A percentile compares a stretch with the other conserved stretches of the same genome.
These are phyloP conservation scores for Euclidium syriacum DNA, from an alignment of 345 rosid genomes.

Conservation along the genomic window DNA sequence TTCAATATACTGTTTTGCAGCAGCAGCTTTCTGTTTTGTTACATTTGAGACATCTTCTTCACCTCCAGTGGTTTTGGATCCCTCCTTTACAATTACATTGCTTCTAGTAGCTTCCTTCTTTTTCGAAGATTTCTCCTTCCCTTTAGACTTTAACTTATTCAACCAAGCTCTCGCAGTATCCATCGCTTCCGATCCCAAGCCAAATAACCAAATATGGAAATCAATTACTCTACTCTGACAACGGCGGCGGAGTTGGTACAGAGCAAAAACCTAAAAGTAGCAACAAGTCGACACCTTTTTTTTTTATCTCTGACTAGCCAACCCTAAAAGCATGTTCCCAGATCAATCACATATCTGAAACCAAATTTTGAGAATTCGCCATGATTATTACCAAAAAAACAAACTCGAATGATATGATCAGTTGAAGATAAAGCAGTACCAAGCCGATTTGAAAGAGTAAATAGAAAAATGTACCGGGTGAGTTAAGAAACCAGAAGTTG, in stretches of 20 bases:
- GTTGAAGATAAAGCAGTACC: not conserved
- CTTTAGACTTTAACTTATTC: slow-evolving; percentile 65
- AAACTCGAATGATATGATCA: not conserved
- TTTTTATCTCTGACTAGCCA: not conserved
- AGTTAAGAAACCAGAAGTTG: not conserved
- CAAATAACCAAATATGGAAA: not conserved
- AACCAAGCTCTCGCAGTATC: slow-evolving; percentile 73
- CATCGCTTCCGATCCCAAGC: slow-evolving; percentile 38
- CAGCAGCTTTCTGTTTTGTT: slow-evolving; percentile 89
- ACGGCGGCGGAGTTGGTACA: too few relatives aligned
- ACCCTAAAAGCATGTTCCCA: slow-evolving; percentile 17
- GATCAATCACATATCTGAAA: slow-evolving; percentile 6
- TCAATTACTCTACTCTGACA: too few relatives aligned
- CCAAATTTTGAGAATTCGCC: slow-evolving; percentile 1
- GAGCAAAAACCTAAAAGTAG: not conserved
- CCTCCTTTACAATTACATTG: slow-evolving; percentile 61
- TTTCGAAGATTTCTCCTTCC: slow-evolving; percentile 54
- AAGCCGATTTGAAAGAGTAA: not conserved
- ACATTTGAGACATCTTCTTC: slow-evolving; percentile 91
- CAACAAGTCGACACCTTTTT: slow-evolving; percentile 4
- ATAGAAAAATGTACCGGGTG: not conserved
- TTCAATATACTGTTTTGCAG: slow-evolving; percentile 95
- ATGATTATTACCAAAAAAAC: not conserved
- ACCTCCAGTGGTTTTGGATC: slow-evolving; percentile 42
- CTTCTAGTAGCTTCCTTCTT: slow-evolving; percentile 57